Evolutionary conservation across 768 basidiomycete species (phyloP).

Genomic region (Termitomyces sp.): DNA sequence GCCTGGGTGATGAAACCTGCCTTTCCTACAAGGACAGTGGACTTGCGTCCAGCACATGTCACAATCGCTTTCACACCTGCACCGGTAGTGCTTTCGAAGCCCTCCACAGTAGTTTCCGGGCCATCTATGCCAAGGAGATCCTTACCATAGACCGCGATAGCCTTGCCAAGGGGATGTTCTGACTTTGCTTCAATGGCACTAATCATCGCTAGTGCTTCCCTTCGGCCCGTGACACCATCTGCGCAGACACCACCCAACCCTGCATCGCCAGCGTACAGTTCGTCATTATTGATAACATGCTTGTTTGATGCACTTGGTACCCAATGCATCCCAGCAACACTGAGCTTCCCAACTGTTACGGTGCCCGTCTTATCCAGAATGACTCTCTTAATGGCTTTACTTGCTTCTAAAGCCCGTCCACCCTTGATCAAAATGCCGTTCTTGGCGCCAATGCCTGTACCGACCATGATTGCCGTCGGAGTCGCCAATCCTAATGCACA

Average conservation of each 20-base stretch:
- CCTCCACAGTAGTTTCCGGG: constrained; percentile 51
- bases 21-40: constrained; percentile 71
- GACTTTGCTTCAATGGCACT: constrained; percentile 85
- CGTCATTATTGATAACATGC: constrained; percentile 21
- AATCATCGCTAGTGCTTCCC: constrained; percentile 71
- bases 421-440: constrained; percentile 99
- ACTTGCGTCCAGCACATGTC: constrained; percentile 41
- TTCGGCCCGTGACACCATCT: constrained; percentile 56
- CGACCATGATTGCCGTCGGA: constrained; percentile 99
- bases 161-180: constrained; percentile 94
- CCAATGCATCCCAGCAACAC: constrained; percentile 76
- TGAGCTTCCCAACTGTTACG: constrained; percentile 90
- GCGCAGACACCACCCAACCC: constrained; percentile 42
- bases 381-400: constrained; percentile 72
- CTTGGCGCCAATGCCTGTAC: constrained; percentile 93
- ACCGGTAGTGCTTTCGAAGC: constrained; percentile 87
- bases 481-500: constrained; percentile 95
- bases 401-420: constrained; percentile 89
- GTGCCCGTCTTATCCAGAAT: constrained; percentile 98
- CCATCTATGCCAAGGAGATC: constrained; percentile 42
- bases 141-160: constrained; percentile 80
- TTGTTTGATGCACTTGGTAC: constrained; percentile 29
- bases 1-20: constrained; percentile 61
- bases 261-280: constrained; percentile 38
- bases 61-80: constrained; percentile 78